phyloP scores from a whole-genome alignment of 164 flowering plant genomes.

The Santalum album region DNA sequence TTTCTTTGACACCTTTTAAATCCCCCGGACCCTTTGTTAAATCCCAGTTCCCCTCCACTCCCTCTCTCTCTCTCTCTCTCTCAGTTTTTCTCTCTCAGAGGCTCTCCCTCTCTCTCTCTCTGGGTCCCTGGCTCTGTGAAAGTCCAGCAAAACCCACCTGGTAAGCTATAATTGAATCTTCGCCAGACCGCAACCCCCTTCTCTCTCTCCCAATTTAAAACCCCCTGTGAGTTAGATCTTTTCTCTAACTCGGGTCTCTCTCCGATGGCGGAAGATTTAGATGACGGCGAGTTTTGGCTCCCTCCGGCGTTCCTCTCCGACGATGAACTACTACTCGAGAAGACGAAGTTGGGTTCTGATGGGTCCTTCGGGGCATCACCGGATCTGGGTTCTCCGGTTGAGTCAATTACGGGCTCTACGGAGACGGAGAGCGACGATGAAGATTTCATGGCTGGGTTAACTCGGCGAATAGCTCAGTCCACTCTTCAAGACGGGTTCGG shows the following conservation, averaged over 20 bases:
- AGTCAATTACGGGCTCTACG: constrained; percentile 35
- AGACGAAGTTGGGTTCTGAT: constrained; percentile 24
- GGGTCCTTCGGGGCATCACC: constrained; percentile 17
- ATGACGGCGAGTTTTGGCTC: constrained; percentile 63
- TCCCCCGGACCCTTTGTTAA: too few relatives aligned
- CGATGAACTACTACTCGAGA: constrained; percentile 31
- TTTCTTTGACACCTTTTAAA: too few relatives aligned
- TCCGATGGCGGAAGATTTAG: constrained; percentile 40
- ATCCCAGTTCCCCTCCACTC: too few relatives aligned
- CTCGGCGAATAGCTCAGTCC: constrained; percentile 34
- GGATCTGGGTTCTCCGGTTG: constrained; percentile 40
- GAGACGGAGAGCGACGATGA: constrained; percentile 53
- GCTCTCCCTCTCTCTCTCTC: too few relatives aligned
- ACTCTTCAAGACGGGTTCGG: constrained; percentile 22
- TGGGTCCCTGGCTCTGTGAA: neutral
- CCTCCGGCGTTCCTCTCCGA: constrained; percentile 52
- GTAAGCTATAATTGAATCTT: constrained; percentile 25
- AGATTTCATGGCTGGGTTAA: constrained; percentile 32
- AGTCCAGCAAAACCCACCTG: constrained; percentile 10
- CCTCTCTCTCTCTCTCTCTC: too few relatives aligned
- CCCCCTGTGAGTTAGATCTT: neutral
- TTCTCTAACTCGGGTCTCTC: too few relatives aligned
- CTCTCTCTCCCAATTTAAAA: constrained; percentile 1
- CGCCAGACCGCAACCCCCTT: constrained; percentile 18
- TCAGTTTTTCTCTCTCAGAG: too few relatives aligned